phyloP scores from a whole-genome alignment of 148 eudicot species.

The Vaccinium vitisidaea region DNA sequence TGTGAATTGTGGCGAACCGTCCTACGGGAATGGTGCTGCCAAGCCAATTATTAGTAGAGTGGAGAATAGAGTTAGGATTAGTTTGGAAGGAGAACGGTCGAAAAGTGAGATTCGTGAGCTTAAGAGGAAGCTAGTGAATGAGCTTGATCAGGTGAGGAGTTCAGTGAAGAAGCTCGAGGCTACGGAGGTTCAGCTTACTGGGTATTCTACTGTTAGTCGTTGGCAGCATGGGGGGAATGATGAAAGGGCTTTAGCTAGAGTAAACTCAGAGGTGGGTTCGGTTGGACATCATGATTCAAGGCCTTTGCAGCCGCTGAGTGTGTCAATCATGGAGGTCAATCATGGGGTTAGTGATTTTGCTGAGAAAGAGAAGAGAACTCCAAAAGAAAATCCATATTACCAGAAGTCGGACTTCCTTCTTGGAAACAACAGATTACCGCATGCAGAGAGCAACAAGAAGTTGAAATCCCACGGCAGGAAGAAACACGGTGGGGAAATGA shows the following conservation, averaged over 20 bases:
- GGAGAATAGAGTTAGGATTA: conserved; percentile 64
- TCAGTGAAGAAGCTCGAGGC: conserved; percentile 57
- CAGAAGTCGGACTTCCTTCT: conserved; percentile 72
- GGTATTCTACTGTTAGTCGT: conserved; percentile 21
- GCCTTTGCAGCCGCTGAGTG: conserved; percentile 51
- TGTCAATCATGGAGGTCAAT: conserved; percentile 50
- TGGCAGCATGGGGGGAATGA: conserved; percentile 41
- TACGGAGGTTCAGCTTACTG: conserved; percentile 52
- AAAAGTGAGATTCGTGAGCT: conserved; percentile 52
- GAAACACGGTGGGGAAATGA: conserved; percentile 39
- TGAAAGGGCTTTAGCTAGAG: conserved; percentile 27
- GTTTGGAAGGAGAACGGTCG: conserved; percentile 42
- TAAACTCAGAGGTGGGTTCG: conserved; percentile 44
- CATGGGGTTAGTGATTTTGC: conserved; percentile 44
- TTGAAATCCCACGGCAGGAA: conserved; percentile 46
- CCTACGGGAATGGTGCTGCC: conserved; percentile 36
- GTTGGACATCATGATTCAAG: conserved; percentile 41
- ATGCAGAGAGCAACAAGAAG: conserved; percentile 62
- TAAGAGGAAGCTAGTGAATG: conserved; percentile 57
- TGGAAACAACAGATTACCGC: conserved; percentile 71
- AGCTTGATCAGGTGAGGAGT: conserved; percentile 78
- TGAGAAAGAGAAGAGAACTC: conserved; percentile 92
- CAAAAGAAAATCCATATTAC: conserved; percentile 77
- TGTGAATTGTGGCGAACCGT: conserved; percentile 8
- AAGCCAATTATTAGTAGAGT: conserved; percentile 43